phyloP scores from a whole-genome alignment of 2,329 filamentous ascomycete species.

The Sporothrix humicola region DNA sequence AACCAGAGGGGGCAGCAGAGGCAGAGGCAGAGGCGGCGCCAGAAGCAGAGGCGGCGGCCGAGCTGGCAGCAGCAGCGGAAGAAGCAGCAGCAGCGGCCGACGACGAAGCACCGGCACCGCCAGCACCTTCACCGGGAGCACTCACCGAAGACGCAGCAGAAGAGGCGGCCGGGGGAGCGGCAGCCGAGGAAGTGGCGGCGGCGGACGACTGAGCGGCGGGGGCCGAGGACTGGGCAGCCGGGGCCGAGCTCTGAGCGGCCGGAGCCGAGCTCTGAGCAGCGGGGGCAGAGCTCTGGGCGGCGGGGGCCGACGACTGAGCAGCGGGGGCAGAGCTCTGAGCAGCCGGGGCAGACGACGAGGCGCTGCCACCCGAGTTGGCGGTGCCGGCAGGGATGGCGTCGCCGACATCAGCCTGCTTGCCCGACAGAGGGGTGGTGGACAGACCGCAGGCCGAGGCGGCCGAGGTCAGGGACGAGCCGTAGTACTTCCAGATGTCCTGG shows the following conservation, averaged over 20 bases:
- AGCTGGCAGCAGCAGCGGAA: not conserved
- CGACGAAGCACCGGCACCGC: not conserved
- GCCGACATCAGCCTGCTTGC: slow-evolving; percentile 35
- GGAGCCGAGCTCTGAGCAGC: slow-evolving; percentile 8
- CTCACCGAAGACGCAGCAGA: not conserved
- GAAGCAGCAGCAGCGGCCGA: slow-evolving; percentile 17
- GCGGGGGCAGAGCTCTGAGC: slow-evolving; percentile 29
- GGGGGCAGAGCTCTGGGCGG: not conserved
- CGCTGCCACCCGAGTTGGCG: not conserved
- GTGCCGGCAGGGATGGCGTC: slow-evolving; percentile 4
- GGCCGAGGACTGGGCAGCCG: slow-evolving; percentile 21
- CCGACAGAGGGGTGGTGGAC: slow-evolving; percentile 38
- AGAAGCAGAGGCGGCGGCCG: not conserved
- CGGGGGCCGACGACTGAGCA: slow-evolving; percentile 19
- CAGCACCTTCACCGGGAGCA: not conserved
- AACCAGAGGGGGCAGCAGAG: not conserved
- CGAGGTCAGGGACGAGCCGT: slow-evolving; percentile 44
- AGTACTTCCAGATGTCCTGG: slow-evolving; percentile 51
- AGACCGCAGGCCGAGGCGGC: slow-evolving; percentile 44
- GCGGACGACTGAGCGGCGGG: slow-evolving; percentile 7
- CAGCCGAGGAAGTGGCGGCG: slow-evolving; percentile 21
- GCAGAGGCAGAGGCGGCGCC: slow-evolving; percentile 9
- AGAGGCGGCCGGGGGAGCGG: slow-evolving; percentile 21
- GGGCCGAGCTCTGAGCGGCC: slow-evolving; percentile 22
- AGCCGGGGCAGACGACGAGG: slow-evolving; percentile 6